Percentiles rank a stretch among this genome's conserved stretches.
Conservation (phyloP, 2,329 filamentous ascomycete genomes). For the Aureobasidium musti region DNA sequence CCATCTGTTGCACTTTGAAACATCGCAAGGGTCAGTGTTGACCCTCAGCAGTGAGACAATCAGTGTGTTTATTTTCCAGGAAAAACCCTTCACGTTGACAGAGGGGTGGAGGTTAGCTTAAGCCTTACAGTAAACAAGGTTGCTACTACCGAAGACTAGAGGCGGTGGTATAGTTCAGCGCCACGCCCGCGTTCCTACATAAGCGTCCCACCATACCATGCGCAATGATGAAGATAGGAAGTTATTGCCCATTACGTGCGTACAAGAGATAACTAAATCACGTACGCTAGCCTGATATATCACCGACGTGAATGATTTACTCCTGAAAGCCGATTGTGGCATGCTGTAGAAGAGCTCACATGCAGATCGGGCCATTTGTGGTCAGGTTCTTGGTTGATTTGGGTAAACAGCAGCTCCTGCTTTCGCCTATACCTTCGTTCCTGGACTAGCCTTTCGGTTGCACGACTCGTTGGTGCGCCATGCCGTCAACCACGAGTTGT, state of each 20-base stretch:
- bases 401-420: not conserved
- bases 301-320: not conserved
- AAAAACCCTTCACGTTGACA: not conserved
- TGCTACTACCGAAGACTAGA: not conserved
- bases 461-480: not conserved
- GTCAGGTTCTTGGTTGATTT: not conserved
- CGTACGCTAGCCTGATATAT: not conserved
- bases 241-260: not conserved
- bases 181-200: constrained; percentile 11
- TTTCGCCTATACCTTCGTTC: constrained; percentile 14
- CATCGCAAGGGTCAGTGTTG: not conserved
- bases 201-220: not conserved
- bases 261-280: not conserved
- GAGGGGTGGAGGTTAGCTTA: not conserved
- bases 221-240: not conserved
- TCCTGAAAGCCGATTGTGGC: not conserved
- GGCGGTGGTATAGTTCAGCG: not conserved
- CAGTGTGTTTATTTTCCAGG: not conserved
- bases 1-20: constrained; percentile 4
- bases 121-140: not conserved
- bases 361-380: not conserved
- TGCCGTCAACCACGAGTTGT: not conserved
- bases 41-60: constrained; percentile 3
- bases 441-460: constrained; percentile 1
- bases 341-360: not conserved